Evolutionary conservation across 257 asterid species (phyloP).

Genomic region (Ajuga chamaepitys): DNA sequence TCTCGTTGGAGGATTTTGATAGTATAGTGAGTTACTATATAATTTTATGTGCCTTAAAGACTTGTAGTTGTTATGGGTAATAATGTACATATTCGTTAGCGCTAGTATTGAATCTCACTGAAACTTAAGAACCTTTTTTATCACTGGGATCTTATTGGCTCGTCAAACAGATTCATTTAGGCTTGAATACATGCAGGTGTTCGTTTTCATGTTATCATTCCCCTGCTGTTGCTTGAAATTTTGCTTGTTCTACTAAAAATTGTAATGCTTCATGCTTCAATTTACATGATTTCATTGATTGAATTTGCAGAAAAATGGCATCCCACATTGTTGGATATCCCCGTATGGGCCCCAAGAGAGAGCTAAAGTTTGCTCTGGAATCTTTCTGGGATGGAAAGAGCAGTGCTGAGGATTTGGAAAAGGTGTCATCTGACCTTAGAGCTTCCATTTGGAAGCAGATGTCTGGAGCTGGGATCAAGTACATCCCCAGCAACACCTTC

Average conservation of each 20-base stretch:
- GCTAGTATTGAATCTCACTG: too few relatives aligned
- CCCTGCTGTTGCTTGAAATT: background rate
- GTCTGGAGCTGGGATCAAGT: constrained; percentile 47
- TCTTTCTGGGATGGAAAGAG: constrained; percentile 58
- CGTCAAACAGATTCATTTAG: background rate
- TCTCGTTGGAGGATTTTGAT: too few relatives aligned
- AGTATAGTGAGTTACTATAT: too few relatives aligned
- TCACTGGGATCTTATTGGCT: too few relatives aligned
- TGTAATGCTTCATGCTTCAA: background rate
- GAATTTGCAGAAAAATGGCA: constrained; percentile 60
- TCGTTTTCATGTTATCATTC: background rate
- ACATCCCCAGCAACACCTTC: constrained; percentile 96
- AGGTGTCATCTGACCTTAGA: constrained; percentile 80
- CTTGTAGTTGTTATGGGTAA: too few relatives aligned
- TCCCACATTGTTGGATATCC: constrained; percentile 96
- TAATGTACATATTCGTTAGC: too few relatives aligned
- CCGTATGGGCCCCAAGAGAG: constrained; percentile 98
- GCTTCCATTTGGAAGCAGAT: constrained; percentile 59
- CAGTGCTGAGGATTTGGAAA: constrained; percentile 67
- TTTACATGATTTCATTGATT: background rate
- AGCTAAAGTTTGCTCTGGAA: constrained; percentile 80
- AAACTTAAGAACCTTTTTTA: too few relatives aligned
- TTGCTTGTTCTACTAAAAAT: background rate
- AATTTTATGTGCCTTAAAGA: too few relatives aligned
- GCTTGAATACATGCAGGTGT: background rate